Base-by-base conservation (phyloP, 2,329 filamentous ascomycete genomes). In the Fusarium buharicum region DNA sequence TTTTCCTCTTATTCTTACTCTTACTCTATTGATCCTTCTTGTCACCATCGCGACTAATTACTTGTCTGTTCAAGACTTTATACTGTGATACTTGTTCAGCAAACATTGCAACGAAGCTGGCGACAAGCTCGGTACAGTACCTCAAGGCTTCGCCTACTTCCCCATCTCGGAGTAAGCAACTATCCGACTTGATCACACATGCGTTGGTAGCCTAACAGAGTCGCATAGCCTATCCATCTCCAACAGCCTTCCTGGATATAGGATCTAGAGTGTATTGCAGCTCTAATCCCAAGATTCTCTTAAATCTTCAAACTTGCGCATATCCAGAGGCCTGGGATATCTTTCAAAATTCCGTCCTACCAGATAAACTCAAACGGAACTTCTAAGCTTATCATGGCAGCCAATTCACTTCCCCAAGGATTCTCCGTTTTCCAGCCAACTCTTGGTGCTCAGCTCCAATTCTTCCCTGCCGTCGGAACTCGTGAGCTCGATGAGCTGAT, bases 401-500 rank as follows among this genome's bases (percentile, higher is more conserved):
- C 65, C 33, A 59, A 57, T 30, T 50, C 56, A 6, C 66, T 77
- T 28, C 74, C 75, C 44, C 72, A 81, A 75, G 83, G 83, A 53
- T 87, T 87, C 74, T 86, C 84, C 57, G 79, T 88, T 72, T 85
- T 81, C 71, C 86, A 89, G 77, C 79, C 84, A 38, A 73, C 78
- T 44, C 77, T 86, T 50, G 86, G 86, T 47, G 80, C 82, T 43
- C 76, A 82, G 59, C 78, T 89, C 53, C 79, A 92, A 76, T 87
- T 92, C 82, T 76, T 87, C 73, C 83, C 91, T 78, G 77, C 88
- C 69, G 78, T 92, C 75, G 78, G 88, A 71, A 79, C 83, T 59
- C 68, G 84, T 75, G 82, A 91, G 73, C 80, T 89, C 49, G 85
- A 88, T 68, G 77, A 82, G 49, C 75, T 89, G 72, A 81, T 89